Evolutionary conservation across 2,329 filamentous ascomycete genomes (phyloP), one percentile per base, ranked within the genome.

Genomic region (Claviceps maximensis): DNA sequence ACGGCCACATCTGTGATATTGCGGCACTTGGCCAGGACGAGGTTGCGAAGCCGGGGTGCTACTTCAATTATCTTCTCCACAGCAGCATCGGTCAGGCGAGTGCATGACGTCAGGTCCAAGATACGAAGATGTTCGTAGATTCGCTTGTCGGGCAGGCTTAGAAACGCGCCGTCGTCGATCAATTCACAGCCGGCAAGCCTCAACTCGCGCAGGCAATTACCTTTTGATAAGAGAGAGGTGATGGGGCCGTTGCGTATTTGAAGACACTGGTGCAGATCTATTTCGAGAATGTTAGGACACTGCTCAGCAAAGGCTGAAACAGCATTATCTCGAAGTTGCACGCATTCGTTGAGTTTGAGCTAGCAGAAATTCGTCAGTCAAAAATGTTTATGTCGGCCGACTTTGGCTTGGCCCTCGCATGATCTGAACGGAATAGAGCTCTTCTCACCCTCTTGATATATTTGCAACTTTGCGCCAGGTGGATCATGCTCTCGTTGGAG

Each of bases 341-440:
- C 69, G 65, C 93, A 95, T 54, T 90, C 87, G 68, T 97, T 98
- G 56, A 98, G 78, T 79, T 98, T 98, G 59, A 98, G 78, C 82
- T 93, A 42, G 5, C 10, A 47, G 15, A 9, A 33, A 33, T 10
- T 17, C 25, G 42, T 51, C 21, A 49, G 50, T 51, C 6, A 10
- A 15, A 15, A 33, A 19, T 46, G 23, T 5, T 13, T 17, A 17
- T 3, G 10, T 33, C 17, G 25, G 15, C 25, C 15, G 27, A 42
- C 13, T 45, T 45, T 21, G 27, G n/a, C 9, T 40, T 12, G 27
- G 10, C 29, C 29, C 29, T 19, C 6, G 40, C 29, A n/a, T 17
- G 19, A 25, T 25, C 21, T 10, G 29, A 23, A 33, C n/a, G n/a
- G 29, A 9, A 29, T n/a, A 8, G 17, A n/a, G 15, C 17, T 2